Conservation (phyloP, 768 basidiomycete species). For the Boletus pseudo-olivaceus region DNA sequence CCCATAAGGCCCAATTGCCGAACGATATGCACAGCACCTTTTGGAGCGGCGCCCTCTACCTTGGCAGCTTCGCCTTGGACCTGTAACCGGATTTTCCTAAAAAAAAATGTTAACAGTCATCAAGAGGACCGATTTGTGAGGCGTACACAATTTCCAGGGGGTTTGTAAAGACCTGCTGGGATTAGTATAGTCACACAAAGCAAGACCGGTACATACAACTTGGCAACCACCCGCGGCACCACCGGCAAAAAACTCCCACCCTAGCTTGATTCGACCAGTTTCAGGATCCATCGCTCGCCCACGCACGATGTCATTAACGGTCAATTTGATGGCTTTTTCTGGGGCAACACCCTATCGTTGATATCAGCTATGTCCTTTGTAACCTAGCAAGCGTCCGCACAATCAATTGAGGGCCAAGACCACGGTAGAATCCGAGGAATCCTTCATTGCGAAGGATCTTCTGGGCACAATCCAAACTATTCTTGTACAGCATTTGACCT, state of each 20-base stretch:
- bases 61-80: slow-evolving; percentile 95
- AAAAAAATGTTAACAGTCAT: neutral
- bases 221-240: slow-evolving; percentile 94
- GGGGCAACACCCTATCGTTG: slow-evolving; percentile 79
- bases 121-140: neutral
- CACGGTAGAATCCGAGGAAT: slow-evolving; percentile 92
- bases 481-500: slow-evolving; percentile 95
- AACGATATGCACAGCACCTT: slow-evolving; percentile 90
- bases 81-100: slow-evolving; percentile 88
- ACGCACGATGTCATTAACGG: slow-evolving; percentile 91
- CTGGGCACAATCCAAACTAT: slow-evolving; percentile 88
- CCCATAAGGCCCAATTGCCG: slow-evolving; percentile 90
- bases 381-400: slow-evolving; percentile 38
- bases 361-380: slow-evolving; percentile 6
- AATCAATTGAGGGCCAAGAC: slow-evolving; percentile 90
- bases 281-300: slow-evolving; percentile 85
- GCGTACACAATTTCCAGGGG: slow-evolving; percentile 92
- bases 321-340: slow-evolving; percentile 97
- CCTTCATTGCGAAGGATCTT: slow-evolving; percentile 97
- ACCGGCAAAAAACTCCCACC: slow-evolving; percentile 91
- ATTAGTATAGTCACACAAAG: slow-evolving; percentile 16
- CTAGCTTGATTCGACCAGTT: slow-evolving; percentile 88
- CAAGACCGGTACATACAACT: slow-evolving; percentile 64
- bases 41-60: slow-evolving; percentile 71
- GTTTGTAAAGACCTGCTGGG: slow-evolving; percentile 85